These are phyloP conservation scores for Tolypocladium album DNA, from an alignment of 2,329 filamentous ascomycete species.

Conservation along the genomic window DNA sequence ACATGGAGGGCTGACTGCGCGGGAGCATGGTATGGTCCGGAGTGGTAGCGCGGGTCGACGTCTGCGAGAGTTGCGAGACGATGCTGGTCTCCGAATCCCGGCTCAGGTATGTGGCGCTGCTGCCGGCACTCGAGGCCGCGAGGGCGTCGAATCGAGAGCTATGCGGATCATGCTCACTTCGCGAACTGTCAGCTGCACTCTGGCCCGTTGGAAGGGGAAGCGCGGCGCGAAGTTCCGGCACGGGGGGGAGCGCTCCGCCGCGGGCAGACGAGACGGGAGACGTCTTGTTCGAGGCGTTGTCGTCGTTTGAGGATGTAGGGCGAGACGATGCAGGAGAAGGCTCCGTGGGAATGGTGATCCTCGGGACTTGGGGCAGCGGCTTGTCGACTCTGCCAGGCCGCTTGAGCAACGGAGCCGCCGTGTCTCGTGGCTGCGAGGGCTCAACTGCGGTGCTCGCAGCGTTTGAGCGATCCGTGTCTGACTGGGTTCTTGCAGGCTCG, in stretches of 20 bases:
- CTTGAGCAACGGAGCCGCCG: conserved; percentile 23
- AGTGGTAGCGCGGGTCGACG: conserved; percentile 80
- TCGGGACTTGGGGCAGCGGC: conserved; percentile 56
- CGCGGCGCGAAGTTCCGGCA: conserved; percentile 46
- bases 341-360: conserved; percentile 32
- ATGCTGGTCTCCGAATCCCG: conserved; percentile 74
- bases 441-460: conserved; percentile 27
- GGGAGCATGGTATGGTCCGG: conserved; percentile 54
- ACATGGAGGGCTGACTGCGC: conserved; percentile 50
- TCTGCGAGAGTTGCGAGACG: conserved; percentile 71
- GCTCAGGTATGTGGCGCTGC: conserved; percentile 67
- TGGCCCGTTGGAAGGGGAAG: conserved; percentile 32
- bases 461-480: conserved; percentile 23
- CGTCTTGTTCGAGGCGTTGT: conserved; percentile 28
- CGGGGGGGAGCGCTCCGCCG: conserved; percentile 40
- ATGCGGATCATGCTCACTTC: conserved; percentile 39
- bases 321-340: conserved; percentile 28
- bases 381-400: conserved; percentile 47
- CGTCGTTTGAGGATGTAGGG: conserved; percentile 30
- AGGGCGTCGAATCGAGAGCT: conserved; percentile 57
- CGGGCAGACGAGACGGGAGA: conserved; percentile 38
- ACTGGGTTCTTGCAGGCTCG: conserved; percentile 20
- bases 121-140: conserved; percentile 65
- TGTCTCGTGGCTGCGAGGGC: conserved; percentile 24
- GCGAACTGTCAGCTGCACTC: conserved; percentile 32